Evolutionary conservation across 208 protist species (phyloP), one percentile per base, ranked within the genome.

Genomic region (Porcisia hertigi): DNA sequence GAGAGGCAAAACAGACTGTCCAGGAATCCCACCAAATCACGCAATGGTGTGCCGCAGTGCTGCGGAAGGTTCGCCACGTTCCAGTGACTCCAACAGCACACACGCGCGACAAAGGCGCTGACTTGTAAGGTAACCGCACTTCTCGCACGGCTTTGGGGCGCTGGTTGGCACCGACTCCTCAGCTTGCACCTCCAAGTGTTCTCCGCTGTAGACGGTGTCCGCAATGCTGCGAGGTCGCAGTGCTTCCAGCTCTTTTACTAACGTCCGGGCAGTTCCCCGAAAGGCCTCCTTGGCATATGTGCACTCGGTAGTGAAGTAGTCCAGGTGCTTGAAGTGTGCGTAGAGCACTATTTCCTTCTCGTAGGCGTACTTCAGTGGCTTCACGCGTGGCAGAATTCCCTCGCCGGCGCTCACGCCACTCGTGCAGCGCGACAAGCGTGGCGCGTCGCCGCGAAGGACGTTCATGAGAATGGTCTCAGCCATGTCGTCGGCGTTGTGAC

Each of bases 341-440:
- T 99, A 99, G 71, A 99, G 88, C 12, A 99, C 99, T 79, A 99
- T 99, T 69, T 99, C 98, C 84, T 99, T 99, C 80, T 99, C 93
- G 82, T 99, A 99, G 18, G 94, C 92, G 84, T 98, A 98, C 82
- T 99, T 99, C 69, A 99, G 94, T 55, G 98, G 98, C 88, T 99
- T 99, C 34, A 94, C 96, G 34, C 98, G 89, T 18, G 93, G 87
- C 45, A 98, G 53, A 23, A 87, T 78, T n/a, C 89, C 86, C 16
- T 96, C 77, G 52, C 69, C 76, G n/a, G 65, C 62, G 16, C 71
- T 64, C 25, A 77, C 73, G 59, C 70, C 76, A 47, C 72, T 84
- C 63, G 88, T 92, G 86, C 97, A 99, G n/a, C 98, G 91, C 30
- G 90, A 79, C 62, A 99, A 84, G 36, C 98, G 95, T 49, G 94